Conservation (phyloP, 1,284 basidiomycete species). For the Entoloma clypeatum region DNA sequence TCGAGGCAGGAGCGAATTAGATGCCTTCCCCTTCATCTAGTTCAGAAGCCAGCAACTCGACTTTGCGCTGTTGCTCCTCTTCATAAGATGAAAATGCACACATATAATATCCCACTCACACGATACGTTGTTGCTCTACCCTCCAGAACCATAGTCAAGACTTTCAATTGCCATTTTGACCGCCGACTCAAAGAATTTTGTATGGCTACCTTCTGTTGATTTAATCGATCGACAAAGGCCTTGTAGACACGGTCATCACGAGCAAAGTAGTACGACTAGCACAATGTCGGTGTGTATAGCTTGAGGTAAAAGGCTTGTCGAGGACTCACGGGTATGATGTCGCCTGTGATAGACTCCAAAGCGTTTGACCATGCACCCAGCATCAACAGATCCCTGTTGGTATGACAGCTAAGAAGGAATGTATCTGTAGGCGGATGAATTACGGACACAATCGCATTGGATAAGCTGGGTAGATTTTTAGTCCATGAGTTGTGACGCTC, state of each 20-base stretch:
- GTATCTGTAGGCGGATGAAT: not conserved
- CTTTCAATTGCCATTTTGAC: slow-evolving; percentile 67
- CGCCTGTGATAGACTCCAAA: slow-evolving; percentile 46
- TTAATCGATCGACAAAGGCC: slow-evolving; percentile 59
- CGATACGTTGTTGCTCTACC: slow-evolving; percentile 61
- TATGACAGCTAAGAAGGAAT: slow-evolving; percentile 6
- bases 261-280: slow-evolving; percentile 75
- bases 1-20: no score
- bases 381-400: slow-evolving; percentile 56
- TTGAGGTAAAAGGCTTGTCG: slow-evolving; percentile 1
- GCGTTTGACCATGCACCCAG: slow-evolving; percentile 69
- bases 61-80: slow-evolving; percentile 50
- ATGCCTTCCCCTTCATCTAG: slow-evolving; percentile 59
- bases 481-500: slow-evolving; percentile 2
- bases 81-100: not conserved
- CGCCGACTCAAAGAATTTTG: slow-evolving; percentile 46
- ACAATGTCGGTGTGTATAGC: slow-evolving; percentile 3
- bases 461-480: slow-evolving; percentile 45
- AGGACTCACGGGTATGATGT: slow-evolving; percentile 59
- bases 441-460: slow-evolving; percentile 66
- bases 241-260: slow-evolving; percentile 76
- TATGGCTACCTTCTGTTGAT: slow-evolving; percentile 49
- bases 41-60: slow-evolving; percentile 55
- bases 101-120: slow-evolving; percentile 37
- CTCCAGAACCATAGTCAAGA: slow-evolving; percentile 58